phyloP scores from a whole-genome alignment of 768 basidiomycete species.

The Mrakia blollopis region DNA sequence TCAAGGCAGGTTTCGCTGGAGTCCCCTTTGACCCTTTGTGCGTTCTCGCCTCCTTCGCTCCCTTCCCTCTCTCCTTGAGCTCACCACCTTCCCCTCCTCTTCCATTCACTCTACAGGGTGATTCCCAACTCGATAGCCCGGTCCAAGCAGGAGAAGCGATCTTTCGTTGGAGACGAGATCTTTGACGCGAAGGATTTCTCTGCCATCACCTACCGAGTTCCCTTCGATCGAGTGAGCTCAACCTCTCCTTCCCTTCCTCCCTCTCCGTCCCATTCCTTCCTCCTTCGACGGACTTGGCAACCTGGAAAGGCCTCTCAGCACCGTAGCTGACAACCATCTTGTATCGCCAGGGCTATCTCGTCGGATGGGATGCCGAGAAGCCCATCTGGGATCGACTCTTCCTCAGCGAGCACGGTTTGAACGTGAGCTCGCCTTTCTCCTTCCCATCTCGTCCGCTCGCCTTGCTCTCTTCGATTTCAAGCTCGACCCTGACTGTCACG shows the following conservation, averaged over 20 bases:
- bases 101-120: slow-evolving; percentile 49
- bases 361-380: slow-evolving; percentile 94
- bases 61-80: slow-evolving; percentile 34
- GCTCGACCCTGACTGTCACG: background rate
- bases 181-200: slow-evolving; percentile 69
- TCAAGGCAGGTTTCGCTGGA: slow-evolving; percentile 64
- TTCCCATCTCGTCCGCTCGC: slow-evolving; percentile 54
- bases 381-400: slow-evolving; percentile 89
- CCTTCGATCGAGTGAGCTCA: slow-evolving; percentile 72
- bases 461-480: slow-evolving; percentile 30
- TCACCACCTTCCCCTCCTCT: slow-evolving; percentile 24
- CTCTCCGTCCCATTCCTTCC: slow-evolving; percentile 33
- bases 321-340: background rate
- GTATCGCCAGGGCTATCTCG: slow-evolving; percentile 69
- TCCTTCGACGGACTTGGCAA: background rate
- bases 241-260: slow-evolving; percentile 20
- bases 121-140: slow-evolving; percentile 77
- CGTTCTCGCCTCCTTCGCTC: background rate
- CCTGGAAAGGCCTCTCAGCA: background rate
- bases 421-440: slow-evolving; percentile 1
- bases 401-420: slow-evolving; percentile 20
- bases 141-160: slow-evolving; percentile 73
- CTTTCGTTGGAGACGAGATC: slow-evolving; percentile 83
- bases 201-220: slow-evolving; percentile 72
- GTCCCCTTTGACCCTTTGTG: slow-evolving; percentile 19